Percentiles rank a stretch among this genome's conserved stretches.
Conservation (phyloP, 768 basidiomycete species). For the Pseudohyphozyma bogoriensis region DNA sequence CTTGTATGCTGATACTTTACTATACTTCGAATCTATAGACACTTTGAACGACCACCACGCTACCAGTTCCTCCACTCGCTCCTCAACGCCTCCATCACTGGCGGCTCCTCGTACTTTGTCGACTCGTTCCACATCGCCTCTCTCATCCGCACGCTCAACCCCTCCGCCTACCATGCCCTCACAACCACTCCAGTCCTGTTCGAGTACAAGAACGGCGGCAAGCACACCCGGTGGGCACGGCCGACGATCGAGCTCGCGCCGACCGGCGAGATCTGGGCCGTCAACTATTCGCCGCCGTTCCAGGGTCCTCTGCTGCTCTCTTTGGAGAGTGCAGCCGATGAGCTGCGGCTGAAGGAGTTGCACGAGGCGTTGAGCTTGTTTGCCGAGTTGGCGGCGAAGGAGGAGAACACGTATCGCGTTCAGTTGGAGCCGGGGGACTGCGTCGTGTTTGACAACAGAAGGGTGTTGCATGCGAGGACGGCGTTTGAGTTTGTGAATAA, state of each 20-base stretch:
- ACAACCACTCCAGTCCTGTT: conserved; percentile 60
- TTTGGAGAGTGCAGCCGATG: conserved; percentile 2
- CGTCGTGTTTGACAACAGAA: conserved; percentile 82
- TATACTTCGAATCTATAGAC: conserved; percentile 44
- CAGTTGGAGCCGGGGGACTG: conserved; percentile 71
- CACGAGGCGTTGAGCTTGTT: conserved; percentile 52
- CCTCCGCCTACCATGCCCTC: conserved; percentile 53
- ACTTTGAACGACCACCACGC: conserved; percentile 81
- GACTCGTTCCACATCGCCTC: conserved; percentile 63
- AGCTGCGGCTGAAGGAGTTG: conserved; percentile 8
- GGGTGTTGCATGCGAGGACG: conserved; percentile 76
- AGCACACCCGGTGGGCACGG: conserved; percentile 64
- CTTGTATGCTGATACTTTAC: background rate
- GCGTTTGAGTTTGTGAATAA: conserved; percentile 56
- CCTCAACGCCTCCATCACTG: conserved; percentile 52
- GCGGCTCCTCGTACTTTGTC: conserved; percentile 77
- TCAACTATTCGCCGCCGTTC: conserved; percentile 94
- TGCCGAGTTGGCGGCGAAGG: conserved; percentile 49
- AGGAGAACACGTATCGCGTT: conserved; percentile 50
- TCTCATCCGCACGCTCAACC: conserved; percentile 45
- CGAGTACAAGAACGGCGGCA: conserved; percentile 82
- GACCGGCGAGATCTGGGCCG: conserved; percentile 45
- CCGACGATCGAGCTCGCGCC: conserved; percentile 58
- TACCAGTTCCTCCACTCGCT: conserved; percentile 89
- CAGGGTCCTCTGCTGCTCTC: conserved; percentile 60